Evolutionary conservation across 73 alveolate genomes (phyloP).

Genomic region (Symbiodinium natans): DNA sequence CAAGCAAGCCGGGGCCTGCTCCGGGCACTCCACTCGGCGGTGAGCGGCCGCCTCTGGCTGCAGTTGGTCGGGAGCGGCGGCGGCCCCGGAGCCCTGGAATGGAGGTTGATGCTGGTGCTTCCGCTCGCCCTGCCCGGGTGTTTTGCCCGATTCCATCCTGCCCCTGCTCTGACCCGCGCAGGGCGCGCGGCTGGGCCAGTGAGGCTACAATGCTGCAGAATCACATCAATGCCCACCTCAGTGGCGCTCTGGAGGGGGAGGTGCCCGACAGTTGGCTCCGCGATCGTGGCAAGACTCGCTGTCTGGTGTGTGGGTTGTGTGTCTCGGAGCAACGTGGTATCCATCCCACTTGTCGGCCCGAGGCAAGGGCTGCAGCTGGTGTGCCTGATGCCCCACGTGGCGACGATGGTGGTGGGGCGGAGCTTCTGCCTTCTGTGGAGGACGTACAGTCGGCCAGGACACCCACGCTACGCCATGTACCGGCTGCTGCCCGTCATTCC

Average conservation of each 20-base stretch:
- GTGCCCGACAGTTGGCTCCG: background rate
- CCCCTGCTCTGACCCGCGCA: slow-evolving; percentile 13
- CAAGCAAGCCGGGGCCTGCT: background rate
- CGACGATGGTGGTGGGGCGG: background rate
- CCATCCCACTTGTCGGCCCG: background rate
- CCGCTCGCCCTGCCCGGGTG: background rate
- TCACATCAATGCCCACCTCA: background rate
- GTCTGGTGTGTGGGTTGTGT: background rate
- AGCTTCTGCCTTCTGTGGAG: background rate
- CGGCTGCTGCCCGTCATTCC: background rate
- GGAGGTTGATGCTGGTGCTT: background rate
- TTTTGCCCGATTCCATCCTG: slow-evolving; percentile 13
- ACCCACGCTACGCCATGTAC: slow-evolving; percentile 25
- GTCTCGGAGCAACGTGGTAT: background rate
- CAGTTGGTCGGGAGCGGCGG: no score
- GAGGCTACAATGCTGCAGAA: background rate
- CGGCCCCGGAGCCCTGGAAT: background rate
- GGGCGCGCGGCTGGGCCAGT: background rate
- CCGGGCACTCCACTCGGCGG: background rate
- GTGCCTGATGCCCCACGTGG: background rate
- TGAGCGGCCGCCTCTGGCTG: background rate
- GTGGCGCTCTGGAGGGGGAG: background rate
- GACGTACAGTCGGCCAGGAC: slow-evolving; percentile 14
- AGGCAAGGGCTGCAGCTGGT: background rate
- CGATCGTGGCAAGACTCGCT: background rate